Evolutionary conservation across 202 grass and related monocot genomes (phyloP), one percentile per base, ranked within the genome.

Genomic region (Zizania palustris): DNA sequence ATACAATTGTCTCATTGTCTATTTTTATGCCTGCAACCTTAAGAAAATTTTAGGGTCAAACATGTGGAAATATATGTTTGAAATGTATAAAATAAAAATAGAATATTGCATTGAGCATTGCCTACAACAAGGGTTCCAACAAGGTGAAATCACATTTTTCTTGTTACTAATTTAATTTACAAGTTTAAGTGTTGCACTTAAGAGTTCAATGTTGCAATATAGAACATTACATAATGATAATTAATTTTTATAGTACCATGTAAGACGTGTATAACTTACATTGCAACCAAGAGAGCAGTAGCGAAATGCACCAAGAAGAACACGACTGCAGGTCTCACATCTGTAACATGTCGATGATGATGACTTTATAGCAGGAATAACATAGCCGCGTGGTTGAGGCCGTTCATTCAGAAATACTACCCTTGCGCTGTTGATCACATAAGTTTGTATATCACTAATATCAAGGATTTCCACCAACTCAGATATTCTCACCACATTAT

Each of bases 201-300:
- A 3, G 49, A n/a, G 4, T 57, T 57, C 22, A 0, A 57, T 57
- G 1, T 6, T 2, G 37, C 16, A 19, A 51, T 5, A 11, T 18
- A 20, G 49, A 13, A 70, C 15, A 46, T 7, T 28, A 11, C 7
- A 41, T 3, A 16, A 4, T 3, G 12, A 44, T 11, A 18, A 28
- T 9, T 7, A 54, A 3, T 18, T 54, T 54, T 18, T 0, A 18
- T 3, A 7, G 6, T 15, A 18, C 8, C 18, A n/a, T 18, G 6
- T 1, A 54, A 20, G 14, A 1, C 0, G 0, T 35, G 54, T 33
- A 19, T 8, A 46, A 38, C 76, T 69, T 79, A 70, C 53, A 21
- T 60, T 69, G 6, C 65, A 60, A 7, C 42, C 28, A 16, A 70
- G 54, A 16, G 77, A 80, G 65, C 28, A 60, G n/a, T 60, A 69